Percentiles rank a stretch among this genome's conserved stretches.
Conservation (phyloP, 2,329 filamentous ascomycete species). For the Tolypocladium ovalisporum region DNA sequence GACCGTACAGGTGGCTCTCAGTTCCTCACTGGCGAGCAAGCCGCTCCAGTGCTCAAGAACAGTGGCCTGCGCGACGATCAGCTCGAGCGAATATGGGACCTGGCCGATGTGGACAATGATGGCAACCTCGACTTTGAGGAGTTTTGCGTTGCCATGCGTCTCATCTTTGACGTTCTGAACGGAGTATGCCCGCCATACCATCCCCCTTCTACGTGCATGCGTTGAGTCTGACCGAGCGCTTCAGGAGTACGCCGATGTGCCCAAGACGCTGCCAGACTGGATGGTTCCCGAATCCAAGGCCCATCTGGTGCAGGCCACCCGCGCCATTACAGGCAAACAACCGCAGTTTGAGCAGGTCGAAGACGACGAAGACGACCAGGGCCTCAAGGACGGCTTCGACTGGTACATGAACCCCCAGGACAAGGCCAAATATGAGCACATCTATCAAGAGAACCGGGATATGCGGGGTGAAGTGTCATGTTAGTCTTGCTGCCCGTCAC, state of each 20-base stretch:
- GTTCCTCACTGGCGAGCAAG: constrained; percentile 50
- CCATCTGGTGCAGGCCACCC: constrained; percentile 74
- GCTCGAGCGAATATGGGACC: constrained; percentile 94
- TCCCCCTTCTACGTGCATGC: background rate
- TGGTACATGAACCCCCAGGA: constrained; percentile 97
- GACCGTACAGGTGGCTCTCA: constrained; percentile 48
- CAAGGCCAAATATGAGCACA: constrained; percentile 91
- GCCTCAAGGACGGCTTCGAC: constrained; percentile 92
- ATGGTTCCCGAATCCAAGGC: constrained; percentile 92
- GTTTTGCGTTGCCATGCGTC: constrained; percentile 96
- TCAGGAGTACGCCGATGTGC: constrained; percentile 86
- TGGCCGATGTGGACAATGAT: constrained; percentile 94
- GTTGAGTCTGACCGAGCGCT: background rate
- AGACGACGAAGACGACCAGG: constrained; percentile 70
- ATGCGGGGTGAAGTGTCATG: constrained; percentile 74
- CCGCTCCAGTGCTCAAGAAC: constrained; percentile 52
- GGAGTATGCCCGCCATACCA: constrained; percentile 44
- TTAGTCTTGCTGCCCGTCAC: constrained; percentile 28
- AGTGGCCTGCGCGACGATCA: constrained; percentile 57
- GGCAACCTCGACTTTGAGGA: constrained; percentile 98
- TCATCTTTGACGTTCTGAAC: constrained; percentile 96
- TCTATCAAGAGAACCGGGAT: constrained; percentile 87
- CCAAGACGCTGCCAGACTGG: constrained; percentile 79
- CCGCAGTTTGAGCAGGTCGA: constrained; percentile 78
- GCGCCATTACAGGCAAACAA: constrained; percentile 68